Evolutionary conservation across 768 basidiomycete species (phyloP).

Genomic region (Boletus subcaerulescens): DNA sequence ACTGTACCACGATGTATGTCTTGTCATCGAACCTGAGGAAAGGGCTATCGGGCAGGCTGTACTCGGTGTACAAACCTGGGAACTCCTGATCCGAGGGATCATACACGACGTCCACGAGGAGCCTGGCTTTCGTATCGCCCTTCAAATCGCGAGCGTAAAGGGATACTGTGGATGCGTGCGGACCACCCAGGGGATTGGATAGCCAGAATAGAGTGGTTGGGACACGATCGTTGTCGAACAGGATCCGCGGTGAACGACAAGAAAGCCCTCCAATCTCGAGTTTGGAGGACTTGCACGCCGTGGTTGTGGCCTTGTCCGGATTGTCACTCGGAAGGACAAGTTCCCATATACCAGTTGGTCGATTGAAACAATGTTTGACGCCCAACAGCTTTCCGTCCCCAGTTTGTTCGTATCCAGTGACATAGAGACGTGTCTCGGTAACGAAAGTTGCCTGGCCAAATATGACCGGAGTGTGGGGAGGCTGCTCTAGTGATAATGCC

Average conservation of each 20-base stretch:
- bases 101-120: conserved; percentile 43
- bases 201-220: conserved; percentile 47
- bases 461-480: conserved; percentile 25
- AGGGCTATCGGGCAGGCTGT: conserved; percentile 42
- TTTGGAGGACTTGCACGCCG: conserved; percentile 20
- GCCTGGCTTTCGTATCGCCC: conserved; percentile 1
- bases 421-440: conserved; percentile 43
- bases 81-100: conserved; percentile 42
- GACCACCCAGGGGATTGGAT: conserved; percentile 51
- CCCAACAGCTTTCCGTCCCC: conserved; percentile 59
- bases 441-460: conserved; percentile 60
- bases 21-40: conserved; percentile 32
- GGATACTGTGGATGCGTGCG: conserved; percentile 55
- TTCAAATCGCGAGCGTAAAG: conserved; percentile 45
- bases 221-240: conserved; percentile 23
- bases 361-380: conserved; percentile 57
- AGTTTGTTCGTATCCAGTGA: conserved; percentile 61
- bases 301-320: conserved; percentile 1
- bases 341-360: conserved; percentile 56
- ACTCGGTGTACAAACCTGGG: conserved; percentile 61
- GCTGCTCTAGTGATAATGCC: conserved; percentile 12
- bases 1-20: conserved; percentile 36
- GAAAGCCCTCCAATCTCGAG: conserved; percentile 45
- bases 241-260: conserved; percentile 58
- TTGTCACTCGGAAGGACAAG: conserved; percentile 30